Base-by-base conservation (phyloP, 2,329 filamentous ascomycete genomes). In the Cordyceps cicadae region DNA sequence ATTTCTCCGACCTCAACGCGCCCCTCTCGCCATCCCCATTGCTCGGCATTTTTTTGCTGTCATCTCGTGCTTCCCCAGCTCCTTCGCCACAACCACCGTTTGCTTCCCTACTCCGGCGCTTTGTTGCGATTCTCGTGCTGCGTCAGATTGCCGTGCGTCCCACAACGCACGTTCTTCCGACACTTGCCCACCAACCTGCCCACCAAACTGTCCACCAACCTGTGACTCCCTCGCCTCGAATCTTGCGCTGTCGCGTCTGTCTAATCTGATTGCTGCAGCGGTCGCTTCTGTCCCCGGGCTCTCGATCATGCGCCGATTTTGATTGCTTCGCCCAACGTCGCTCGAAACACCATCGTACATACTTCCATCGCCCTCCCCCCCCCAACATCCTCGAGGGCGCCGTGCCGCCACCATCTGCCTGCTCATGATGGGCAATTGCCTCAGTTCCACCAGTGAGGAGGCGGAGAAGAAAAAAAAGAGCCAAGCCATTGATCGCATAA, bases 391-490 rank as follows among this genome's bases (percentile, higher is more conserved):
- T 21, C 32, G 45, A 55, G 46, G 53, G 59, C 52, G 37, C 52
- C 48, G 53, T 46, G 43, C 29, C 53, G 53, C 53, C 59, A 21
- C 59, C 59, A n/a, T 39, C 46, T 21, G 15, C 17, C 51, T 29
- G 52, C 48, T 56, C 77, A 83, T 72, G 70, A 99, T 99, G 94
- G 94, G 94, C 76, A 85, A 84, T 69, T 99, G 94, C 80, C 90
- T 96, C 85, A 97, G 91, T 77, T 87, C 87, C 66, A 89, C 84
- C 74, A 88, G 87, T 73, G 92, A 92, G 73, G 91, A 95, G 79
- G 85, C 82, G 73, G 92, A 96, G 72, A 87, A 92, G 81, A 96
- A 94, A 84, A 96, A 97, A 82, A 87, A 89, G 76, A 97, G 92
- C 76, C 92, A 97, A 77, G 88, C 88, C 74, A 99, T 99, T 72